Evolutionary conservation across 352 stramenopile genomes (phyloP).

Genomic region (Phytophthora fragariae): DNA sequence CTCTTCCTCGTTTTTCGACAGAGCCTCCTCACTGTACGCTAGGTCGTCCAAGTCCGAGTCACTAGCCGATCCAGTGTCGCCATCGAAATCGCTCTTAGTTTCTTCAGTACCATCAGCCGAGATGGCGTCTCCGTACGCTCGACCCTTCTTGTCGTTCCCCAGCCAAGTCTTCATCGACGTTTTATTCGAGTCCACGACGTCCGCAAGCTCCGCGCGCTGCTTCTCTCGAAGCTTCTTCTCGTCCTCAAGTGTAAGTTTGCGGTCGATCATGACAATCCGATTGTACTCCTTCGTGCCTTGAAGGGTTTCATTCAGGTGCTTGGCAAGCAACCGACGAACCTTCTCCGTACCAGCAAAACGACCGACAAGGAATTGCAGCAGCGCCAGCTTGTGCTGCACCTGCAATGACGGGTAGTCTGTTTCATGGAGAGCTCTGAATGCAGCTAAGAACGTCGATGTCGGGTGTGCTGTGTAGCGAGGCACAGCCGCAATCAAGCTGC

Average conservation of each 20-base stretch:
- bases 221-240: conserved; percentile 86
- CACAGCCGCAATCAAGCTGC: conserved; percentile 71
- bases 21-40: conserved; percentile 60
- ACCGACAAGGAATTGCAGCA: conserved; percentile 78
- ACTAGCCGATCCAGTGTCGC: conserved; percentile 48
- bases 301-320: conserved; percentile 64
- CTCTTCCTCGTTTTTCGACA: conserved; percentile 78
- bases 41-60: conserved; percentile 77
- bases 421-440: conserved; percentile 52
- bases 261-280: conserved; percentile 66
- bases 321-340: conserved; percentile 63
- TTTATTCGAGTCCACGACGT: conserved; percentile 63
- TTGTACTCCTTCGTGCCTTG: conserved; percentile 82
- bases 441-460: conserved; percentile 47
- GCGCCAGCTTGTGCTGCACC: conserved; percentile 72
- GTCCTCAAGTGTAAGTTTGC: conserved; percentile 73
- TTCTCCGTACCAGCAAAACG: conserved; percentile 71
- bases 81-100: conserved; percentile 47
- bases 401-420: conserved; percentile 64
- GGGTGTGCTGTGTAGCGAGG: conserved; percentile 69
- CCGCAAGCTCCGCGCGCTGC: conserved; percentile 68
- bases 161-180: conserved; percentile 65
- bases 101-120: conserved; percentile 49
- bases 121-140: conserved; percentile 13
- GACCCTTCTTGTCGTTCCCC: conserved; percentile 64